These are phyloP conservation scores for Bisporella sp. DNA, from an alignment of 2,329 filamentous ascomycete genomes.

Conservation along the genomic window DNA sequence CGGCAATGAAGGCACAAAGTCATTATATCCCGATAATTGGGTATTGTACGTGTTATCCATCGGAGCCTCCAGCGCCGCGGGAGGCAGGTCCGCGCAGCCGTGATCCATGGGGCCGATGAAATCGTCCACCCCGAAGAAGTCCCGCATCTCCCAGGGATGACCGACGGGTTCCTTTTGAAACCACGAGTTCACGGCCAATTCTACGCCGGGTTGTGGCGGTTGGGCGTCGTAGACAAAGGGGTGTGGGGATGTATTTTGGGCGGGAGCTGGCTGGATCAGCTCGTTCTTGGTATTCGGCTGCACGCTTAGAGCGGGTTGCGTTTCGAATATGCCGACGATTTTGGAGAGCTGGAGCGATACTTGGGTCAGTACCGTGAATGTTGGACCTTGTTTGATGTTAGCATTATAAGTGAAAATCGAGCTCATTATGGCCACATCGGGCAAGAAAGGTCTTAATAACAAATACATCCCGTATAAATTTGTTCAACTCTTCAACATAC, in stretches of 20 bases:
- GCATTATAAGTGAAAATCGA: too few relatives aligned
- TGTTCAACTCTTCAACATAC: too few relatives aligned
- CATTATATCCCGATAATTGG: conserved; percentile 8
- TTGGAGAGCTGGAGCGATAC: conserved; percentile 24
- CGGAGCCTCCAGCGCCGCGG: background rate
- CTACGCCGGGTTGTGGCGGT: background rate
- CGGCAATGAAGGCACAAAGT: conserved; percentile 11
- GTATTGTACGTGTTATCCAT: conserved; percentile 9
- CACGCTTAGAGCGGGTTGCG: background rate
- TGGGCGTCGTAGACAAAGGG: background rate
- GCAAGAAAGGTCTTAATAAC: too few relatives aligned
- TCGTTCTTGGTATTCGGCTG: conserved; percentile 13
- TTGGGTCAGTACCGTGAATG: conserved; percentile 22
- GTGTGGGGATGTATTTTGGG: conserved; percentile 2
- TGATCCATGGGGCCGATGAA: conserved; percentile 9
- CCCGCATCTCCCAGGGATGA: conserved; percentile 19
- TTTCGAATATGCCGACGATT: conserved; percentile 25
- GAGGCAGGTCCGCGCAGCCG: conserved; percentile 2
- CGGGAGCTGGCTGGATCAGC: conserved; percentile 13
- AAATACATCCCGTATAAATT: too few relatives aligned
- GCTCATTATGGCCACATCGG: too few relatives aligned
- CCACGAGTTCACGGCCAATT: conserved; percentile 17
- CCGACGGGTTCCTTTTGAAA: conserved; percentile 19
- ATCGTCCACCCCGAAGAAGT: conserved; percentile 19
- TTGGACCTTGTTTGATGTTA: conserved; percentile 4